Base-by-base conservation (phyloP, 768 basidiomycete species). In the Termitomyces sp. region DNA sequence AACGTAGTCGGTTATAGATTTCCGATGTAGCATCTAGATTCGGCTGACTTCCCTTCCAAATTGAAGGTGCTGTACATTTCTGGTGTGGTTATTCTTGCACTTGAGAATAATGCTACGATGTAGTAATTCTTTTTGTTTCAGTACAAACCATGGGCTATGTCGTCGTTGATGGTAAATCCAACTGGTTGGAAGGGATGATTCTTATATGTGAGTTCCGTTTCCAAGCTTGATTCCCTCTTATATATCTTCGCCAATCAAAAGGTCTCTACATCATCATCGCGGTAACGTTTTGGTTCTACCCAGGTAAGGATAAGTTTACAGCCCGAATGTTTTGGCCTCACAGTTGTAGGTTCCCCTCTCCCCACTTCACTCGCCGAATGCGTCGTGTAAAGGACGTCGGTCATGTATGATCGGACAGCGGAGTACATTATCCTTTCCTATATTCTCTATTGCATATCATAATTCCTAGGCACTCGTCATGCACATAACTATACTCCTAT, bases 141-240 rank as follows among this genome's bases (percentile, higher is more conserved):
- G 88, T 93, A n/a, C 76, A 92, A 61, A 91, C 90, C 13, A 89
- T 94, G 72, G 91, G 88, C 66, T 87, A 90, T 63, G 87, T 89
- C 20, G 83, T 93, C 1, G 79, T 85, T 55, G 92, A 95, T 66
- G 91, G 89, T 11, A 87, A 87, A 67, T 88, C 85, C 18, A 93
- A 92, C 68, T 95, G 92, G 81, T 75, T 94, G 16, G 91, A 94
- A 68, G 89, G 88, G 4, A 72, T 73, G 66, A 67, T 74, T 30
- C 66, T 68, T 27, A 55, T 68, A 30, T 63, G 65, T 68, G 55
- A 63, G 63, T 55, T 20, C 9, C 37, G 18, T 34, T 18, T 54
- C 18, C 27, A 22, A 33, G 6, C 15, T 39, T 18, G 15, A 15
- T 22, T 4, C 12, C 30, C 13, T 27, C 31, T 12, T 37, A 36